Conservation (phyloP, 116 monocot genomes). For the Zostera marina region DNA sequence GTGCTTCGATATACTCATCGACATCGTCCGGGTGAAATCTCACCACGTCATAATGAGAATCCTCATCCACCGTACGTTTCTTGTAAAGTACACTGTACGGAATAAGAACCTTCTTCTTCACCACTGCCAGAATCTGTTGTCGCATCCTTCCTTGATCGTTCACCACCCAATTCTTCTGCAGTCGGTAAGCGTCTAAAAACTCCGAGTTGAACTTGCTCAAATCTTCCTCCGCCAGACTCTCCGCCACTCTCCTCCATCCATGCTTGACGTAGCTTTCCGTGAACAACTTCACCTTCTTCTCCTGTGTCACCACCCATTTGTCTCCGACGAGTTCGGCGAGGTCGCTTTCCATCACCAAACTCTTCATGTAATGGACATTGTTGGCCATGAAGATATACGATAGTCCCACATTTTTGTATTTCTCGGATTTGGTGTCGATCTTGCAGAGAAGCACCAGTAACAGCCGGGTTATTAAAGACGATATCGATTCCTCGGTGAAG, state of each 20-base stretch:
- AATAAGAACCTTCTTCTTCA: constrained; percentile 14
- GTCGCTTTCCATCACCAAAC: neutral
- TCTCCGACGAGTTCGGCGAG: constrained; percentile 8
- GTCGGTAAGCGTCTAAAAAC: constrained; percentile 10
- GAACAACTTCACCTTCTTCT: constrained; percentile 24
- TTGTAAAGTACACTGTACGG: constrained; percentile 21
- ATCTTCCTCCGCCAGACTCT: constrained; percentile 4
- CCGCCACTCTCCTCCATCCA: constrained; percentile 19
- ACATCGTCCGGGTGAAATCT: neutral
- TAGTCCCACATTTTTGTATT: constrained; percentile 3
- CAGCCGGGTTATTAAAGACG: neutral
- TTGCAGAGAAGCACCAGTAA: constrained; percentile 10
- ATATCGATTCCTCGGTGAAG: neutral
- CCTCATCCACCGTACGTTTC: neutral
- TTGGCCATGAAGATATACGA: constrained; percentile 16
- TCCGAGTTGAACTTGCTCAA: constrained; percentile 13
- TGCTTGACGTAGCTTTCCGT: constrained; percentile 15
- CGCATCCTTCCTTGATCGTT: constrained; percentile 11
- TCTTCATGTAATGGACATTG: constrained; percentile 11
- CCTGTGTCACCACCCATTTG: constrained; percentile 21
- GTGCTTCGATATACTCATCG: neutral
- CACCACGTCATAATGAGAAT: neutral
- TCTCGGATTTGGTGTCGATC: constrained; percentile 10
- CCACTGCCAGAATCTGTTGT: constrained; percentile 11
- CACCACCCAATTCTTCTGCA: constrained; percentile 20